Conservation (phyloP, 2,329 filamentous ascomycete genomes). For the Orbilia quercus region DNA sequence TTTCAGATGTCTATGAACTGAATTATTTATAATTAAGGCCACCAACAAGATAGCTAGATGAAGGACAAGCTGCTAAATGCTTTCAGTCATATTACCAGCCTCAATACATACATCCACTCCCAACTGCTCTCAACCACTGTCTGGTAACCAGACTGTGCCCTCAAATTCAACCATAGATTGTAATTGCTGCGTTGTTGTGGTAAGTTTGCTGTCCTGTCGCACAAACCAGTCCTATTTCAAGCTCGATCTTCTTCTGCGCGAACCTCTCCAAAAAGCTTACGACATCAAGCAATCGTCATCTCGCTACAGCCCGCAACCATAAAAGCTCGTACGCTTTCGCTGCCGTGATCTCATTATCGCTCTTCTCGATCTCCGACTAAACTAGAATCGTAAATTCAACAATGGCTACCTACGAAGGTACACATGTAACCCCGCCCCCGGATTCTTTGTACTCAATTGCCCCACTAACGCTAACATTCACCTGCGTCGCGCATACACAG, state of each 20-base stretch:
- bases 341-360: not conserved
- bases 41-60: too few relatives aligned
- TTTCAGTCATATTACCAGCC: too few relatives aligned
- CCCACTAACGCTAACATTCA: not conserved
- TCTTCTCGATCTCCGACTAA: not conserved
- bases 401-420: constrained; percentile 57
- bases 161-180: too few relatives aligned
- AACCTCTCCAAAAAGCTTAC: constrained; percentile 29
- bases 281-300: constrained; percentile 56
- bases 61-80: too few relatives aligned
- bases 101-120: too few relatives aligned
- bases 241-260: not conserved
- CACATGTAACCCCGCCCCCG: constrained; percentile 40
- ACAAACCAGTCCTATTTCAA: constrained; percentile 14
- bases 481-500: constrained; percentile 19
- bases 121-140: too few relatives aligned
- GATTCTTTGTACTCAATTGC: not conserved
- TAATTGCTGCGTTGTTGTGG: constrained; percentile 19
- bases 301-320: constrained; percentile 18
- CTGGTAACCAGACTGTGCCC: too few relatives aligned
- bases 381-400: not conserved
- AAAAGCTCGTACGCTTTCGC: constrained; percentile 18
- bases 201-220: constrained; percentile 5
- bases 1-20: too few relatives aligned
- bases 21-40: too few relatives aligned